A percentile compares a stretch with the other conserved stretches of the same genome.
Evolutionary conservation across 164 flowering plant species (phyloP).

Genomic region (Santalum album): DNA sequence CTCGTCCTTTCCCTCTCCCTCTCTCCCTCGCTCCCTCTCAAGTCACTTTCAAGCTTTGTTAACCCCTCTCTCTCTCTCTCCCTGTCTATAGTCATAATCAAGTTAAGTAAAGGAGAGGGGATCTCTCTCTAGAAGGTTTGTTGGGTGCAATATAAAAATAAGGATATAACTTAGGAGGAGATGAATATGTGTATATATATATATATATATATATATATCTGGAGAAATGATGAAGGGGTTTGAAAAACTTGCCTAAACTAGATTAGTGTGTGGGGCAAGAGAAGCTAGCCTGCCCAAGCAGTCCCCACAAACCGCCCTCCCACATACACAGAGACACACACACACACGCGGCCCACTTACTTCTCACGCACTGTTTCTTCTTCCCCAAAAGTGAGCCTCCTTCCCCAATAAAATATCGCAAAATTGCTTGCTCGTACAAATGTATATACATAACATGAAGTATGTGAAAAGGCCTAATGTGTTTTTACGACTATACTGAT

Average conservation of each 20-base stretch:
- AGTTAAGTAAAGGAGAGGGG: background rate
- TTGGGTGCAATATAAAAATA: background rate
- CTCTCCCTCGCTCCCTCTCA: background rate
- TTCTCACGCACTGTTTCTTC: background rate
- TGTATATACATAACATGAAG: too few species aligned
- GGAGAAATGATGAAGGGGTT: background rate
- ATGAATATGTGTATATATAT: background rate
- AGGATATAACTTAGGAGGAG: background rate
- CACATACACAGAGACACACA: too few species aligned
- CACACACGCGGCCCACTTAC: background rate
- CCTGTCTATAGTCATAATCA: background rate
- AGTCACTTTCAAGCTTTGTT: background rate
- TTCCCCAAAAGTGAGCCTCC: background rate
- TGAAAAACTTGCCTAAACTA: background rate
- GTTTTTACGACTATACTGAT: too few species aligned
- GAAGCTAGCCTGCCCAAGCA: background rate
- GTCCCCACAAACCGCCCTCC: conserved; percentile 1
- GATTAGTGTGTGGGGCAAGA: background rate
- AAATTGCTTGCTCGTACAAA: too few species aligned
- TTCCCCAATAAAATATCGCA: background rate
- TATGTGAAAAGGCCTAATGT: too few species aligned
- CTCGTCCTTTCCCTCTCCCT: background rate
- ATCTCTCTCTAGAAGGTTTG: background rate
- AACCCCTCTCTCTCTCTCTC: background rate
- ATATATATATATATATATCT: background rate